Conservation (phyloP, 139 green algal species). For the Micromonas commoda region DNA sequence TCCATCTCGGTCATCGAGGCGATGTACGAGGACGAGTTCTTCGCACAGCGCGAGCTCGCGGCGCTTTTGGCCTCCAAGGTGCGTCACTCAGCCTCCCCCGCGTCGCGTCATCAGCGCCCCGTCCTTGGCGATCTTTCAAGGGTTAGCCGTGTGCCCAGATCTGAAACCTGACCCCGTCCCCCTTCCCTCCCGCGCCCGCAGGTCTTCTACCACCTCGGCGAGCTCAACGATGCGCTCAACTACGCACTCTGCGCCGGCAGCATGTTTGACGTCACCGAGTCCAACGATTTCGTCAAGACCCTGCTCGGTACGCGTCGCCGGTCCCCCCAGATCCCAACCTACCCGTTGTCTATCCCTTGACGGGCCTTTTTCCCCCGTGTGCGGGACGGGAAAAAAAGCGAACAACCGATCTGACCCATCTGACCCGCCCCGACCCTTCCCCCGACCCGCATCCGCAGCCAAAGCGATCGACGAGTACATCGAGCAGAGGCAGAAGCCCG, state of each 20-base stretch:
- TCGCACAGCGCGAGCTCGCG: conserved; percentile 80
- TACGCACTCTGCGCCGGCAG: conserved; percentile 86
- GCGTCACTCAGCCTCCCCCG: no score
- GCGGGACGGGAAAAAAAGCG: no score
- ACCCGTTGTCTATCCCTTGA: not conserved
- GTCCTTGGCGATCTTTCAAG: no score
- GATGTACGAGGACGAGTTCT: conserved; percentile 92
- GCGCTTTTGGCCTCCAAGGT: conserved; percentile 96
- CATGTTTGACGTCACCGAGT: conserved; percentile 87
- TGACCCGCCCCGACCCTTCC: no score
- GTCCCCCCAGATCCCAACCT: conserved; percentile 49
- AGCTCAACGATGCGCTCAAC: conserved; percentile 87
- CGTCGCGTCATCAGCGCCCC: no score
- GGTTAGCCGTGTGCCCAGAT: no score
- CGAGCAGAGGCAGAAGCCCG: conserved; percentile 46
- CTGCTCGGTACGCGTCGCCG: no score
- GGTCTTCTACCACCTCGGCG: conserved; percentile 98
- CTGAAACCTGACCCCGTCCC: not conserved
- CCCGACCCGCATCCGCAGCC: conserved; percentile 66
- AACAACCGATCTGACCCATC: no score
- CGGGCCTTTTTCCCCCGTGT: not conserved
- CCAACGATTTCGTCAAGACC: conserved; percentile 89
- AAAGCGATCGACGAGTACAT: conserved; percentile 94
- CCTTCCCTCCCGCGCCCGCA: conserved; percentile 40
- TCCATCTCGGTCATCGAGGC: conserved; percentile 80